These are phyloP conservation scores for Neophaeococcomyces mojaviensis DNA, from an alignment of 2,329 filamentous ascomycete species.

Conservation along the genomic window DNA sequence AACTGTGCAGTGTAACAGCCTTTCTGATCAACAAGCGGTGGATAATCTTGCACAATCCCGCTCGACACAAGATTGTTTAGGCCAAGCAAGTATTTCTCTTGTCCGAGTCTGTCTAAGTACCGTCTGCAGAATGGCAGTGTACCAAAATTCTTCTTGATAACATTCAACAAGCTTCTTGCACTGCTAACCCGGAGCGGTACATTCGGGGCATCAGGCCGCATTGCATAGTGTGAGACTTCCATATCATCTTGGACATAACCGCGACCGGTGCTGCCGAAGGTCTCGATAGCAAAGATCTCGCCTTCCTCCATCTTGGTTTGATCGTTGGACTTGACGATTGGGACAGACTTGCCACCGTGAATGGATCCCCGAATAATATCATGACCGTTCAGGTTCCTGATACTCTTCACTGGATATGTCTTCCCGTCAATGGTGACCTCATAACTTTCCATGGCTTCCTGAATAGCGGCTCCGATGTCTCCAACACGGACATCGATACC, in stretches of 20 bases:
- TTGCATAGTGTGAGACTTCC: slow-evolving; percentile 84
- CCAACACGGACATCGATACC: slow-evolving; percentile 86
- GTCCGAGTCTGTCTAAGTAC: slow-evolving; percentile 85
- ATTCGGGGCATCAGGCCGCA: slow-evolving; percentile 63
- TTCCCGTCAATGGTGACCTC: slow-evolving; percentile 76
- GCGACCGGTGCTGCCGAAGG: slow-evolving; percentile 87
- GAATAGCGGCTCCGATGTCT: slow-evolving; percentile 75
- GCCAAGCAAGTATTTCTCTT: slow-evolving; percentile 87
- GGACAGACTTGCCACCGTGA: slow-evolving; percentile 86
- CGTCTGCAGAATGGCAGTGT: slow-evolving; percentile 85
- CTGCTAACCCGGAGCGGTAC: slow-evolving; percentile 70
- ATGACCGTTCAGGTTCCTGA: slow-evolving; percentile 82
- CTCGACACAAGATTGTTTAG: slow-evolving; percentile 76
- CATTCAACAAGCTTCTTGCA: slow-evolving; percentile 74
- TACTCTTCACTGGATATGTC: slow-evolving; percentile 72
- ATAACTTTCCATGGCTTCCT: slow-evolving; percentile 90
- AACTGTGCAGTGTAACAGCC: slow-evolving; percentile 91
- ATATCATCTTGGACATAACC: slow-evolving; percentile 80
- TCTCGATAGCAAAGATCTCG: slow-evolving; percentile 91
- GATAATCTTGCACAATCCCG: slow-evolving; percentile 84
- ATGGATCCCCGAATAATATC: slow-evolving; percentile 85
- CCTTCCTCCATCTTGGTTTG: slow-evolving; percentile 97
- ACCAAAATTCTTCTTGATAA: slow-evolving; percentile 94
- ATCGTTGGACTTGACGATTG: slow-evolving; percentile 82
- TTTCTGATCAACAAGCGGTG: slow-evolving; percentile 83